phyloP scores from a whole-genome alignment of 768 basidiomycete species.

The Cystofilobasidium capitatum region DNA sequence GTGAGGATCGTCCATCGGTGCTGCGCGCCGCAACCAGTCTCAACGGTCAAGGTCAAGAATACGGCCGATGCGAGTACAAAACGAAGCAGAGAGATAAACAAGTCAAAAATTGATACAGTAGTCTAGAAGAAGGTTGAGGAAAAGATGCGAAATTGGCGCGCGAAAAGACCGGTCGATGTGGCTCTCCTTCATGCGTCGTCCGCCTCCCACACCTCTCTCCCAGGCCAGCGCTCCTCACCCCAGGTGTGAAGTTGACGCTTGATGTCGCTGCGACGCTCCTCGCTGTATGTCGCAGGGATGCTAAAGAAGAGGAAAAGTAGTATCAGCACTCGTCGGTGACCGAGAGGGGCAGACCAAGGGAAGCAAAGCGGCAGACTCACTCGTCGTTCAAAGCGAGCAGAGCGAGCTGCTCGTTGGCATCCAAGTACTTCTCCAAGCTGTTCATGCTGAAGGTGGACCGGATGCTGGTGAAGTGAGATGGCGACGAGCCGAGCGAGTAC shows the following conservation, averaged over 20 bases:
- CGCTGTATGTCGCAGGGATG: not conserved
- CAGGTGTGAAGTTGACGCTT: not conserved
- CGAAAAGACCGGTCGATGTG: too few species aligned
- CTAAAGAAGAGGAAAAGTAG: not conserved
- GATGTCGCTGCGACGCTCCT: not conserved
- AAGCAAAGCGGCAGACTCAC: not conserved
- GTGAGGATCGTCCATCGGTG: too few species aligned
- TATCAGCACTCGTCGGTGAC: not conserved
- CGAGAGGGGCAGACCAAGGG: not conserved
- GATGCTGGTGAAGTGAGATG: constrained; percentile 19
- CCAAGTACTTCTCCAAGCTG: not conserved
- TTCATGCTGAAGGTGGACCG: not conserved
- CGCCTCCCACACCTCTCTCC: constrained; percentile 18
- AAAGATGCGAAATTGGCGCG: too few species aligned
- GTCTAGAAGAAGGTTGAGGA: not conserved
- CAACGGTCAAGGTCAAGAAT: too few species aligned
- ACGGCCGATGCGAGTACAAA: too few species aligned
- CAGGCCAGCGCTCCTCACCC: constrained; percentile 15
- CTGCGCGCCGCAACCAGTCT: too few species aligned
- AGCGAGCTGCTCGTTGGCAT: not conserved
- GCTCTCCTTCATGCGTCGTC: not conserved
- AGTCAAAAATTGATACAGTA: constrained; percentile 2
- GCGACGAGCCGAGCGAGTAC: constrained; percentile 9
- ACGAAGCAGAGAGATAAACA: too few species aligned
- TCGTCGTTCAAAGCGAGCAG: constrained; percentile 24